Evolutionary conservation across 1,284 basidiomycete genomes (phyloP), one percentile per base, ranked within the genome.

Genomic region (Microbotryomycetes sp.): DNA sequence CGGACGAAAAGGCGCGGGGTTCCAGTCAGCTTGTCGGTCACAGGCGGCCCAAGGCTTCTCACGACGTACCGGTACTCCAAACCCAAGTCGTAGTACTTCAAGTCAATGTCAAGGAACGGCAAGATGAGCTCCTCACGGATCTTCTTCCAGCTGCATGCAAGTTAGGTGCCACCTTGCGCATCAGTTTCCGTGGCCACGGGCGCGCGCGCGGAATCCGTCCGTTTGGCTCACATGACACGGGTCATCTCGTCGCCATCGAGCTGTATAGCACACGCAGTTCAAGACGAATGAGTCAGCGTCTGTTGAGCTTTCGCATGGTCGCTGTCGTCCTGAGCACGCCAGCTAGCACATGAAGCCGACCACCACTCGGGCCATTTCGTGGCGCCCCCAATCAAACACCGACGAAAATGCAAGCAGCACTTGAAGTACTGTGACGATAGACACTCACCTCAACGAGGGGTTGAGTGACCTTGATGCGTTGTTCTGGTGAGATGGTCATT

Each of bases 81-180:
- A 32, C 93, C 92, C 49, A 98, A 83, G 78, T 98, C 94, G 77
- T 86, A 97, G 81, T 98, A 98, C 79, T 97, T 97, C 82, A 98
- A 89, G 74, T 98, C 90, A 48, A 98, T 80, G 79, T 93, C 83
- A 59, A 98, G 81, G 78, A 92, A 97, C 9, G 94, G 94, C 56
- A 97, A 81, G 73, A 98, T 94, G 72, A 97, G 85, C 89, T 93
- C 72, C 46, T 59, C 50, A 49, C 59, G 59, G 54, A 69, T 69
- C 65, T 69, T 69, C 56, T 67, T 56, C 68, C 68, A 69, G 61
- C 67, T 69, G 49, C 22, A 31, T 42, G 23, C 54, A 42, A 46
- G 50, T 42, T 5, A n/a, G 6, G 26, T 22, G 31, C 25, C 26
- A 36, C 28, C 47, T 49, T 26, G 51, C 15, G n/a, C n/a, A n/a